These are phyloP conservation scores for Sclerotinia spermophila DNA, from an alignment of 2,329 filamentous ascomycete genomes.

Conservation along the genomic window DNA sequence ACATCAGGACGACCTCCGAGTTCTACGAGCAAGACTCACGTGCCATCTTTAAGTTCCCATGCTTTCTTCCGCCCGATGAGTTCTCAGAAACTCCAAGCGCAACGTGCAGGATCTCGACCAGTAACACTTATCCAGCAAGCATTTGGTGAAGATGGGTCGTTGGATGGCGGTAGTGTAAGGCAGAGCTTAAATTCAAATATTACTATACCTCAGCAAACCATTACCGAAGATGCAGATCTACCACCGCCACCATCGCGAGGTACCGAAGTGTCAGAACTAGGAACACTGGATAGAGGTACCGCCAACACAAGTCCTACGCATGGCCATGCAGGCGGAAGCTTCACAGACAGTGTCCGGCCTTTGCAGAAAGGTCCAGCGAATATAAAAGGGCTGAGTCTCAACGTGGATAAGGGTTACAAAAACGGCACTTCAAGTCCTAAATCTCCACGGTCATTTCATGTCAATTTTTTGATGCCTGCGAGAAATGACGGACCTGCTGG, in stretches of 20 bases:
- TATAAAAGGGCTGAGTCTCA: constrained; percentile 48
- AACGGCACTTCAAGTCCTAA: constrained; percentile 53
- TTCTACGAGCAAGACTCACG: constrained; percentile 76
- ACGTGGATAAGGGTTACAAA: constrained; percentile 59
- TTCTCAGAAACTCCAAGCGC: constrained; percentile 88
- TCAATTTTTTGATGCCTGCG: constrained; percentile 65
- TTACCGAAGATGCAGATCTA: constrained; percentile 48
- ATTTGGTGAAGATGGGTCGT: constrained; percentile 43
- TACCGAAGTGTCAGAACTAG: constrained; percentile 68
- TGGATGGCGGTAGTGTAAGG: constrained; percentile 47
- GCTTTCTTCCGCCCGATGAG: constrained; percentile 97
- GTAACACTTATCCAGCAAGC: constrained; percentile 36
- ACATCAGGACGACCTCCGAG: constrained; percentile 57
- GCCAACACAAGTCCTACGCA: constrained; percentile 70
- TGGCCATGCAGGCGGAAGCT: constrained; percentile 56
- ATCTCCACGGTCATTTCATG: constrained; percentile 73
- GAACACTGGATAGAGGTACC: constrained; percentile 62
- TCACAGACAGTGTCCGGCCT: constrained; percentile 75
- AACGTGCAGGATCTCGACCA: constrained; percentile 61
- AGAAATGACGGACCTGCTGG: constrained; percentile 49
- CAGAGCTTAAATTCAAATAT: constrained; percentile 56
- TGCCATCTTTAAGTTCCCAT: constrained; percentile 81
- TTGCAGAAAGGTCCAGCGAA: constrained; percentile 44
- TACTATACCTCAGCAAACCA: constrained; percentile 23
- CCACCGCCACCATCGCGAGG: constrained; percentile 69